A percentile compares a stretch with the other conserved stretches of the same genome.
Conservation (phyloP, 805 yeast genomes). For the Sugiyamaella mastotermitis region DNA sequence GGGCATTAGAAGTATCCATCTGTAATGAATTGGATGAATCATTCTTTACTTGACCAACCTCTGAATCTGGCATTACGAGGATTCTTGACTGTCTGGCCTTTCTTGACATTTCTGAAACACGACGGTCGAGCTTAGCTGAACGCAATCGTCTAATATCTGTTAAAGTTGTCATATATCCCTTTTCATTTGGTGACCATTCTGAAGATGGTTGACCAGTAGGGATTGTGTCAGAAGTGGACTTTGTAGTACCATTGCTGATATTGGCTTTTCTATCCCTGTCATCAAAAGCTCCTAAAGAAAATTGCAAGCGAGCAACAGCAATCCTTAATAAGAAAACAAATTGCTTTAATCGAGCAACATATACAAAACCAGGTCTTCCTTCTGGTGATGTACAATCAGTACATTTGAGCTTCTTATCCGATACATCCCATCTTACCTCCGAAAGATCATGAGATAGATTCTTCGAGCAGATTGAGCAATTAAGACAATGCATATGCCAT, state of each 20-base stretch:
- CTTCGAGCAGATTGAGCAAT: conserved; percentile 55
- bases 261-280: conserved; percentile 16
- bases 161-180: conserved; percentile 59
- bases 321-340: conserved; percentile 71
- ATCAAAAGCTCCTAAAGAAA: conserved; percentile 34
- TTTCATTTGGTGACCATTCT: conserved; percentile 11
- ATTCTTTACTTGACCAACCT: conserved; percentile 20
- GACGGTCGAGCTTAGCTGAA: conserved; percentile 63
- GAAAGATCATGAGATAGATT: conserved; percentile 31
- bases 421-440: conserved; percentile 35
- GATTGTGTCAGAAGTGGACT: not conserved
- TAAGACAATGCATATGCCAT: conserved; percentile 79
- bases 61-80: conserved; percentile 48
- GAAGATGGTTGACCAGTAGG: not conserved
- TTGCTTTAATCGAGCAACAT: conserved; percentile 67
- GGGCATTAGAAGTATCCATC: not conserved
- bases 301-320: conserved; percentile 61
- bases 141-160: conserved; percentile 72
- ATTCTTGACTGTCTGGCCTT: conserved; percentile 61
- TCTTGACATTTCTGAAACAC: conserved; percentile 46
- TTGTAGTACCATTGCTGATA: conserved; percentile 1
- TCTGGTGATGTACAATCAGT: conserved; percentile 40
- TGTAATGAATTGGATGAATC: conserved; percentile 13
- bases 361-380: conserved; percentile 34
- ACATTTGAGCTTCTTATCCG: conserved; percentile 44